phyloP scores from a whole-genome alignment of 257 asterid genomes.

The Nicotiana noctiflora region DNA sequence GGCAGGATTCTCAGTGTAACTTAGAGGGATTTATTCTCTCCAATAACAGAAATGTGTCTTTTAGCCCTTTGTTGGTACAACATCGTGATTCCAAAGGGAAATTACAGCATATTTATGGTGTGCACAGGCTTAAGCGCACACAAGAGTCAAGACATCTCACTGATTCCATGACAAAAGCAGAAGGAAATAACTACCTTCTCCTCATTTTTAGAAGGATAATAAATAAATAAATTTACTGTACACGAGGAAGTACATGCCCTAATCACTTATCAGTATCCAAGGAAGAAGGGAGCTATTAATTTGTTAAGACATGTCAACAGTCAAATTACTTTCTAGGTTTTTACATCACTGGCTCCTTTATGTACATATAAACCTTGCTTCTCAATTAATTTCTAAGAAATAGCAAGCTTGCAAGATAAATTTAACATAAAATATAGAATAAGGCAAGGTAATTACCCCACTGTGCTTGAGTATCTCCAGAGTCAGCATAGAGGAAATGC shows the following conservation, averaged over 20 bases:
- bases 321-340: not conserved
- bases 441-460: conserved; percentile 62
- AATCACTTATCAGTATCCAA: not conserved
- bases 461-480: conserved; percentile 40
- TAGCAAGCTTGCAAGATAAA: not conserved
- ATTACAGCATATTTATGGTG: not conserved
- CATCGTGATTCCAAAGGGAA: not conserved
- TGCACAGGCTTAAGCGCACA: not conserved
- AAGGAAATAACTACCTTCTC: not conserved
- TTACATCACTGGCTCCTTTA: conserved; percentile 2
- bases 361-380: not conserved
- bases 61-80: not conserved
- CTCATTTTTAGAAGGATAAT: not conserved
- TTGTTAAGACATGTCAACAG: not conserved
- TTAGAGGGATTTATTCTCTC: not conserved
- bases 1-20: not conserved
- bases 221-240: not conserved
- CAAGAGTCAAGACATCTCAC: not conserved
- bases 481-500: conserved; percentile 38
- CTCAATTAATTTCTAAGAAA: not conserved
- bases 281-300: not conserved
- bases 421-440: conserved; percentile 8
- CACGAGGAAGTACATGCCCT: not conserved
- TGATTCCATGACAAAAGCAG: not conserved
- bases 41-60: not conserved